These are phyloP conservation scores for Patellaria atrata DNA, from an alignment of 495 filamentous ascomycete genomes.

Conservation along the genomic window DNA sequence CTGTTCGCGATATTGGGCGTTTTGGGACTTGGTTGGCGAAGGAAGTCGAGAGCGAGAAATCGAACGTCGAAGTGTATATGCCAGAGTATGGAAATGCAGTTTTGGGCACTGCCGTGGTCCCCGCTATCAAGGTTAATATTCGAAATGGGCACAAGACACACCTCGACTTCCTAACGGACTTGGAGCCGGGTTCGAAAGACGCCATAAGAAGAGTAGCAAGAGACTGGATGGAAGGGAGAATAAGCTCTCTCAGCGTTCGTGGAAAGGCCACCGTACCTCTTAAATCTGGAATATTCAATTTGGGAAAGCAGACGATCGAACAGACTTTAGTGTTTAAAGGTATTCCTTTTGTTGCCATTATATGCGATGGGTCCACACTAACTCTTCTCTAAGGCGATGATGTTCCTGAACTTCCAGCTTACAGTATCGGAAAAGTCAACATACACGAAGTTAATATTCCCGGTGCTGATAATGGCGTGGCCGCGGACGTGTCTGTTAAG, in stretches of 20 bases:
- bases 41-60: conserved; percentile 52
- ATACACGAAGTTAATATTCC: conserved; percentile 49
- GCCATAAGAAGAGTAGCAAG: conserved; percentile 67
- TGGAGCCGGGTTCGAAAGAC: conserved; percentile 61
- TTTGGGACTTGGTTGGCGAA: conserved; percentile 70
- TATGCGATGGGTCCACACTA: background rate
- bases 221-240: conserved; percentile 69
- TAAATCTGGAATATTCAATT: conserved; percentile 59
- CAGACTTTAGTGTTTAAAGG: conserved; percentile 67
- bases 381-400: conserved; percentile 34
- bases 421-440: conserved; percentile 62
- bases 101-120: conserved; percentile 61
- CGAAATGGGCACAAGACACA: conserved; percentile 59
- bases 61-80: conserved; percentile 61
- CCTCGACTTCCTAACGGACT: conserved; percentile 63
- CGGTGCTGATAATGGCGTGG: conserved; percentile 46
- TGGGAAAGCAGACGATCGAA: conserved; percentile 58
- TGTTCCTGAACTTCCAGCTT: conserved; percentile 60
- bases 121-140: conserved; percentile 57
- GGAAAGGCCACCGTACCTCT: conserved; percentile 56
- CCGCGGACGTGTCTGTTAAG: conserved; percentile 55
- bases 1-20: conserved; percentile 58
- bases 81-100: conserved; percentile 71
- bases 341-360: conserved; percentile 30
- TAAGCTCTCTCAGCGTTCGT: conserved; percentile 50